Percentiles rank a stretch among this genome's conserved stretches.
Conservation (phyloP, 2,329 filamentous ascomycete genomes). For the Clonostachys byssicola region DNA sequence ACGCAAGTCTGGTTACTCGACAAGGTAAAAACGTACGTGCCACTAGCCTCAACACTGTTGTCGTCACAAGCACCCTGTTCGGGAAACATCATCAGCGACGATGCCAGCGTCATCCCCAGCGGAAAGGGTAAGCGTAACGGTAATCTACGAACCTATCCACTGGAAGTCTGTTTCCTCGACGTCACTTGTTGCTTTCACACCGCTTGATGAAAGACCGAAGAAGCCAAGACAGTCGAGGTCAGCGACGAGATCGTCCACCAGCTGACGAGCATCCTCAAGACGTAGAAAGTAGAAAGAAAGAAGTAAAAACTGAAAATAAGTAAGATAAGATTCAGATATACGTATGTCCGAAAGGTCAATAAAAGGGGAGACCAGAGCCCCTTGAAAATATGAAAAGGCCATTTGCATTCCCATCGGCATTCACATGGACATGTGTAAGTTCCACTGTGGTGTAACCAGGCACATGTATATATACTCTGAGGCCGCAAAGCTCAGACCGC, state of each 20-base stretch:
- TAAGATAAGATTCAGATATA: neutral
- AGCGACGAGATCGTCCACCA: slow-evolving; percentile 76
- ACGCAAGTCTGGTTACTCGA: slow-evolving; percentile 73
- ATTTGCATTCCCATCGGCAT: slow-evolving; percentile 6
- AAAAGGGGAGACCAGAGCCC: slow-evolving; percentile 7
- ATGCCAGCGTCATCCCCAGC: slow-evolving; percentile 91
- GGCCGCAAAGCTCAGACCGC: too few species aligned
- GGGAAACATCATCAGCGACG: slow-evolving; percentile 96
- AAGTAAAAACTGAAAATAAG: neutral
- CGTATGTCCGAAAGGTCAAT: neutral
- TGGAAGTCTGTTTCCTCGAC: slow-evolving; percentile 43
- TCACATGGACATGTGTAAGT: neutral
- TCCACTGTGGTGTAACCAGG: too few species aligned
- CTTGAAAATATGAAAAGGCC: too few species aligned
- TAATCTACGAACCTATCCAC: slow-evolving; percentile 98
- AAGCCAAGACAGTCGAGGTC: slow-evolving; percentile 40
- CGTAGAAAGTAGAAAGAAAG: slow-evolving; percentile 7
- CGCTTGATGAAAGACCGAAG: too few species aligned
- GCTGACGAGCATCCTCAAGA: slow-evolving; percentile 63
- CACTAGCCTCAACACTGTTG: slow-evolving; percentile 85
- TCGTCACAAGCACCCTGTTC: slow-evolving; percentile 91
- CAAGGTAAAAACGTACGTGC: slow-evolving; percentile 99
- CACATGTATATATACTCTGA: too few species aligned
- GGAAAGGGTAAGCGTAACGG: slow-evolving; percentile 82
- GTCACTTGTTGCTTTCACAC: too few species aligned